These are phyloP conservation scores for Fusarium annulatum DNA, from an alignment of 2,329 filamentous ascomycete genomes.

Conservation along the genomic window DNA sequence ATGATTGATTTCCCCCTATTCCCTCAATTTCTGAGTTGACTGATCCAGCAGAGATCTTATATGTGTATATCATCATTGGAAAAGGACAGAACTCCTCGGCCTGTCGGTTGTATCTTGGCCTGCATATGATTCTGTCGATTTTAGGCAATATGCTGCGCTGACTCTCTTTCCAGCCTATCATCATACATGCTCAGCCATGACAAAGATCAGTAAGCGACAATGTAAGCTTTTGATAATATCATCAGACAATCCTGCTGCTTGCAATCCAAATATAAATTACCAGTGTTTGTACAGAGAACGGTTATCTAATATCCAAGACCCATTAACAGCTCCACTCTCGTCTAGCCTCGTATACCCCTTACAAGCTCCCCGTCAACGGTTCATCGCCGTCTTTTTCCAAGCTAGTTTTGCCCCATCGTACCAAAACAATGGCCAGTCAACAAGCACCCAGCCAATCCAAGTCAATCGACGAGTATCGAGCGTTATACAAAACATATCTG, in stretches of 20 bases:
- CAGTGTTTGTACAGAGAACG: too few relatives aligned
- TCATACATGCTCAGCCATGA: neutral
- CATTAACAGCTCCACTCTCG: neutral
- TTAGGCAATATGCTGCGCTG: neutral
- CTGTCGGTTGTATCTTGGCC: neutral
- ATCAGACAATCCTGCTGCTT: fast-evolving
- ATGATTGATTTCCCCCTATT: neutral
- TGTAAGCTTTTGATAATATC: neutral
- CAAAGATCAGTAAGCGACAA: conserved; percentile 2
- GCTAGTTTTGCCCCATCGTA: too few relatives aligned
- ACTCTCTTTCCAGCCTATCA: neutral
- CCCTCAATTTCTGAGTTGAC: fast-evolving
- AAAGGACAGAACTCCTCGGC: fast-evolving
- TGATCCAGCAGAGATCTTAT: fast-evolving
- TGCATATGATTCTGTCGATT: neutral
- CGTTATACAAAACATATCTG: conserved; percentile 3
- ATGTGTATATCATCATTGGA: neutral
- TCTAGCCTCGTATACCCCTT: neutral
- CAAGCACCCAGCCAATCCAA: neutral
- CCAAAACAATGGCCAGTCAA: neutral
- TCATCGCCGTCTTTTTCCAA: neutral
- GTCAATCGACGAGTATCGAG: neutral
- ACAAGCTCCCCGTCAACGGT: neutral
- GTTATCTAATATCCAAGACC: neutral
- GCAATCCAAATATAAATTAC: neutral